Conservation (phyloP, 176 grass and related monocot genomes). For the Musa schizocarpa region DNA sequence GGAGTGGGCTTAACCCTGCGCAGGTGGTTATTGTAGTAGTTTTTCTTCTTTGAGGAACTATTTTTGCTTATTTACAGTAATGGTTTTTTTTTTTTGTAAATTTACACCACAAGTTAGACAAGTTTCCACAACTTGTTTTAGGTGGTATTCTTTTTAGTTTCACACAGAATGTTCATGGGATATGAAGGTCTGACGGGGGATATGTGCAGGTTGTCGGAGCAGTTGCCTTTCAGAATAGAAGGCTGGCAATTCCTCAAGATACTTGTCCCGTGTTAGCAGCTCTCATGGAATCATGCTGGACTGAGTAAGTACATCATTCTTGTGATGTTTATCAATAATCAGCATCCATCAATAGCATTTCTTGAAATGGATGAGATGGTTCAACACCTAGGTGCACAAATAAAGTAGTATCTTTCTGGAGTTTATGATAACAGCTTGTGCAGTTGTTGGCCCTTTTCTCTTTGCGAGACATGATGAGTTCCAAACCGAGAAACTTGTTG, state of each 20-base stretch:
- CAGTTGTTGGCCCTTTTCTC: too few relatives aligned
- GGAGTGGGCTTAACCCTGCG: conserved; percentile 67
- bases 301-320: conserved; percentile 51
- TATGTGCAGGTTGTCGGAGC: conserved; percentile 70
- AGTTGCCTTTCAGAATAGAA: conserved; percentile 90
- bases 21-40: conserved; percentile 32
- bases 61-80: neutral
- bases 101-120: too few relatives aligned
- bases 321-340: neutral
- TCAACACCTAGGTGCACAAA: neutral
- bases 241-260: conserved; percentile 53
- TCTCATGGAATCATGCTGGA: conserved; percentile 85
- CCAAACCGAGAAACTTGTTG: too few relatives aligned
- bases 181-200: neutral
- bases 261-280: conserved; percentile 43
- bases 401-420: too few relatives aligned
- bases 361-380: neutral
- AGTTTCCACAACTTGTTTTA: neutral
- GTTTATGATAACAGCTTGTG: too few relatives aligned
- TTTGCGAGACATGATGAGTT: too few relatives aligned
- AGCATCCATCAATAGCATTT: neutral
- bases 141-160: neutral
- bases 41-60: neutral
- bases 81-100: too few relatives aligned
- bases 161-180: neutral